Percentiles rank a stretch among this genome's conserved stretches.
These are phyloP conservation scores for Tetradesmus obliquus DNA, from an alignment of 139 green algal species.

Conservation along the genomic window DNA sequence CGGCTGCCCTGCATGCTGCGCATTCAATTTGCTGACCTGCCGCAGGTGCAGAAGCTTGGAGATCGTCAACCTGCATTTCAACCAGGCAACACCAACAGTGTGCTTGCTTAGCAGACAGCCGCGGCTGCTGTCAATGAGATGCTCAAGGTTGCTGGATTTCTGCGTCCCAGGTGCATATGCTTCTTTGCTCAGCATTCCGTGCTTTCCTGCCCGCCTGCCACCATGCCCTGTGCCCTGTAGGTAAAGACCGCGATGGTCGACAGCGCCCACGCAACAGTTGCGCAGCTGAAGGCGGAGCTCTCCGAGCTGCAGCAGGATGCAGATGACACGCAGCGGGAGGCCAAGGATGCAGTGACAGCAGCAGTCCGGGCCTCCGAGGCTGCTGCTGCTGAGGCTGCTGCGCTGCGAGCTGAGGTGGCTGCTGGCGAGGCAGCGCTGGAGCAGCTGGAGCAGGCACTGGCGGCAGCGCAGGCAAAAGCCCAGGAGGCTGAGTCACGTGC, in stretches of 20 bases:
- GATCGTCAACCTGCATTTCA: not conserved
- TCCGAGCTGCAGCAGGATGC: conserved; percentile 54
- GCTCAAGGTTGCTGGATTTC: too few species aligned
- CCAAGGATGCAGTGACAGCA: conserved; percentile 32
- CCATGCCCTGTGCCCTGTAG: conserved; percentile 47
- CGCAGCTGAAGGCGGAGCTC: conserved; percentile 66
- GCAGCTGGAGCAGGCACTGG: conserved; percentile 38
- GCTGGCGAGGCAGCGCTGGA: conserved; percentile 53
- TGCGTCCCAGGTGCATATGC: too few species aligned
- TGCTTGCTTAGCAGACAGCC: too few species aligned
- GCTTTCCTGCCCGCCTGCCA: too few species aligned
- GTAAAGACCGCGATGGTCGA: conserved; percentile 83
- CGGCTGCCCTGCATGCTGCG: not conserved
- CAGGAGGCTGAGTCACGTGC: conserved; percentile 43
- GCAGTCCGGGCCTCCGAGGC: conserved; percentile 4
- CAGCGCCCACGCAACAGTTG: conserved; percentile 75
- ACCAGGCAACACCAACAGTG: too few species aligned
- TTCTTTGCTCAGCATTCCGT: too few species aligned
- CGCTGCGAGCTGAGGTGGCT: conserved; percentile 52
- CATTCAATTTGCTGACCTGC: not conserved
- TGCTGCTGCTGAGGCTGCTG: conserved; percentile 53
- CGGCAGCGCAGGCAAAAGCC: conserved; percentile 35
- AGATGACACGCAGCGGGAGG: conserved; percentile 54
- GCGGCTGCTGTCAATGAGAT: too few species aligned
- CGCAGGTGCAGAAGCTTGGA: not conserved